Evolutionary conservation across 202 grass and related monocot species (phyloP), one percentile per base, ranked within the genome.

Genomic region (Dendrocalamus latiflorus): DNA sequence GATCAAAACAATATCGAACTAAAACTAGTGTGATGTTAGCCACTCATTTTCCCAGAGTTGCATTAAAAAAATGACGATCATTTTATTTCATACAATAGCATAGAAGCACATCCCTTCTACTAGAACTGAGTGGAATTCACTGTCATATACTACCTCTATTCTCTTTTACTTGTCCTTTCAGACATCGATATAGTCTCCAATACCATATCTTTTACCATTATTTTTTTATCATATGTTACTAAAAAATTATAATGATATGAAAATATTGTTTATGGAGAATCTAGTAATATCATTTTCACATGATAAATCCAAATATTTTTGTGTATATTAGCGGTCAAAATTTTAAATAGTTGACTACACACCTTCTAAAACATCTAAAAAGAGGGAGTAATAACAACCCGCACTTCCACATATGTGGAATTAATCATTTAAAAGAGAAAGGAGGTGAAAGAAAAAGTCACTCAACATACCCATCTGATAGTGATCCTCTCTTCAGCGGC

Each of bases 391-490:
- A 30, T 5, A 48, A 48, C 14, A 48, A 16, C 13, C 61, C 18
- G 54, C 12, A 66, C 33, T 25, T 79, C 22, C 62, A 18, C 20
- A 67, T 18, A 25, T 16, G 59, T 67, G 9, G 64, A 68, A 86
- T 8, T 73, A 28, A 30, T 30, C 30, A 30, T 30, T 0, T 30
- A 30, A 30, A 30, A 3, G 30, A 30, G 30, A 30, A 30, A 30
- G 30, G 26, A 43, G 26, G 75, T 16, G 8, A 62, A 62, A 44
- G 20, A 53, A 66, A 8, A 57, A 24, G 14, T 73, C 57, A 30
- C 51, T 17, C 8, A 66, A 83, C 91, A 75, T 89, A 99, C 96
- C 96, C 96, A 99, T 99, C 93, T 93, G 51, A 99, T 83, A 45
- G 96, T 99, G 56, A 99, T 96, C 77, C 91, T 96, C 81, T 99